phyloP scores from a whole-genome alignment of 495 filamentous ascomycete species.

The Penicillium tannophilum region DNA sequence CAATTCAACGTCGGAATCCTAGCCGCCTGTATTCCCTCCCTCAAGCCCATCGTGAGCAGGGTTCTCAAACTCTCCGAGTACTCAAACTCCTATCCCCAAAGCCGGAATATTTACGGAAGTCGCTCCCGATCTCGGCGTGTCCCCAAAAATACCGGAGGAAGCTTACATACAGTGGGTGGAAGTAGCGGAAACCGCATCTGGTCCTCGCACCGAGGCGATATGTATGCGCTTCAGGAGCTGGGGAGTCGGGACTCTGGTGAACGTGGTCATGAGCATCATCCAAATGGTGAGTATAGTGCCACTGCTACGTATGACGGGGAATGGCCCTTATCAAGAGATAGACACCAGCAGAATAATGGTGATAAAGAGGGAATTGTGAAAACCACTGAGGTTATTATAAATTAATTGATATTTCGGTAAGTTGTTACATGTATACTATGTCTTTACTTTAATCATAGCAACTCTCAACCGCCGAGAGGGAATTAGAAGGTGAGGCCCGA shows the following conservation, averaged over 20 bases:
- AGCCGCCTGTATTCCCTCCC: constrained; percentile 47
- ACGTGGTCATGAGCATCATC: background rate
- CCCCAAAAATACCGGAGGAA: background rate
- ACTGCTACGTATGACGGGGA: background rate
- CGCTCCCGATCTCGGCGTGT: background rate
- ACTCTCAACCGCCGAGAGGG: no score
- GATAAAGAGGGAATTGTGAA: background rate
- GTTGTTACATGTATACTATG: no score
- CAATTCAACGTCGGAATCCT: constrained; percentile 51
- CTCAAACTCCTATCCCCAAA: background rate
- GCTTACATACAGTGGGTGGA: background rate
- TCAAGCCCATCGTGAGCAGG: constrained; percentile 41
- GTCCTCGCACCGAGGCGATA: background rate
- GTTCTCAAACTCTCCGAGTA: constrained; percentile 25
- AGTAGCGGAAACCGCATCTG: background rate
- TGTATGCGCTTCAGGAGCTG: background rate
- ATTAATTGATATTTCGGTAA: background rate
- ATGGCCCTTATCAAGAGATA: background rate
- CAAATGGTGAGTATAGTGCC: constrained; percentile 3
- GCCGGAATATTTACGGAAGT: background rate
- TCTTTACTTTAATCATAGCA: no score
- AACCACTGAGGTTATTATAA: background rate
- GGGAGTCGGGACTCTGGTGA: constrained; percentile 4
- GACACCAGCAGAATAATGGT: background rate
- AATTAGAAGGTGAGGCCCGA: no score